These are phyloP conservation scores for Glycine tomentella DNA, from an alignment of 306 rosid species.

Conservation along the genomic window DNA sequence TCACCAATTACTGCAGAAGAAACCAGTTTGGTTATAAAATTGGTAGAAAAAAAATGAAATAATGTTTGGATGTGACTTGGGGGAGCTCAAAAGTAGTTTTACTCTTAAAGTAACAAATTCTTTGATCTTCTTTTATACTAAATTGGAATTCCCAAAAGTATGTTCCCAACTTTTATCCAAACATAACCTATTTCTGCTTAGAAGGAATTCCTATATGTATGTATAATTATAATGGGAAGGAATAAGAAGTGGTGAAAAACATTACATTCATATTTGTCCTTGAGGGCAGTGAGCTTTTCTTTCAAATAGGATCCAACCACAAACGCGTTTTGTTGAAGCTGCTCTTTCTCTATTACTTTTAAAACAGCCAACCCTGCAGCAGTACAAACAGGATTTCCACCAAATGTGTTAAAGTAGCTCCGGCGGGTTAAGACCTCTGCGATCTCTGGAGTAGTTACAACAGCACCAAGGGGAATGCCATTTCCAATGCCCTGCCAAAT, in stretches of 20 bases:
- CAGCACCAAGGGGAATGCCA: constrained; percentile 92
- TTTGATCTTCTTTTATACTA: too few relatives aligned
- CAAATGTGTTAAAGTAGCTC: constrained; percentile 83
- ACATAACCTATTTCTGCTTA: too few relatives aligned
- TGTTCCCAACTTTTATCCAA: too few relatives aligned
- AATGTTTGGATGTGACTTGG: too few relatives aligned
- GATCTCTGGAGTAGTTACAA: constrained; percentile 87
- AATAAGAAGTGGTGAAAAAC: neutral
- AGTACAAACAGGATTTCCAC: constrained; percentile 86
- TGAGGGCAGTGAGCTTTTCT: constrained; percentile 66
- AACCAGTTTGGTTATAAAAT: constrained; percentile 24
- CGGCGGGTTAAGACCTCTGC: constrained; percentile 81
- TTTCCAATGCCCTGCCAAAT: constrained; percentile 77
- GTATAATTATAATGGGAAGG: too few relatives aligned
- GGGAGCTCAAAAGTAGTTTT: too few relatives aligned
- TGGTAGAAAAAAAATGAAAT: neutral
- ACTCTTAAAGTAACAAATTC: too few relatives aligned
- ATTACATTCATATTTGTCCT: constrained; percentile 74
- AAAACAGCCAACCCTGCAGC: constrained; percentile 88
- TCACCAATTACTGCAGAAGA: constrained; percentile 74
- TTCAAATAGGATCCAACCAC: constrained; percentile 71
- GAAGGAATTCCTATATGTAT: too few relatives aligned
- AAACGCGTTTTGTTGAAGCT: constrained; percentile 76
- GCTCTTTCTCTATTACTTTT: constrained; percentile 79
- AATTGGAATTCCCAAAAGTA: too few relatives aligned